Base-by-base conservation (phyloP, 1,284 basidiomycete species). In the Trametes polyzona region DNA sequence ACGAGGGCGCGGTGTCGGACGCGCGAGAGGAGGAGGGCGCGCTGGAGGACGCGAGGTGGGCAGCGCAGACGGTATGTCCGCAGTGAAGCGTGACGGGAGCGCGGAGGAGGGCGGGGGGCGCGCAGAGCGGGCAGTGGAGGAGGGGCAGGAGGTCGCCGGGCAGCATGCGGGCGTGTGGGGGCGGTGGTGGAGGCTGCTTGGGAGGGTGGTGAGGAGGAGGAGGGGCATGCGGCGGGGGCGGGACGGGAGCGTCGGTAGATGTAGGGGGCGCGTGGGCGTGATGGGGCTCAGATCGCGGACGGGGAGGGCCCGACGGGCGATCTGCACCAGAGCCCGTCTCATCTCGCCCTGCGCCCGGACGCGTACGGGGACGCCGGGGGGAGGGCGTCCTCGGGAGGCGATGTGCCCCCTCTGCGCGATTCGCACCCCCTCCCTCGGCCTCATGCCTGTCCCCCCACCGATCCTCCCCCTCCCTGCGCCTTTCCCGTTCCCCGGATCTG, bases 31-130 rank as follows among this genome's bases (percentile, higher is more conserved):
- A 40, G 42, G 61, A 53, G 46, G 61, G 57, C 26, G 46, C 40
- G 35, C 52, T 51, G 17, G 46, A 30, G 17, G 57, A 39, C n/a
- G 55, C 44, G 56, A 74, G 55, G 59, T 75, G 74, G 36, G 56
- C 55, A 3, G 68, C 54, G 57, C 73, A 75, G 58, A 74, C 47
- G 27, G 73, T 64, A 58, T 74, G 70, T 35, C 73, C 72, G 56
- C 71, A 74, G 60, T 67, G 68, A 52, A 74, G 69, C 40, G 73
- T 75, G 54, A 70, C 57, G 23, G 71, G 72, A 1, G 62, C 58
- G 29, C 61, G 39, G 43, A 72, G 61, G 48, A 63, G 62, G 29
- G 64, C 37, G 17, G 65, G 52, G 17, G 66, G 54, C 7, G 56
- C 27, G 59, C 73, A 72, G 61, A 71, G 61, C 12, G 68, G 69